phyloP scores from a whole-genome alignment of 2,329 filamentous ascomycete genomes.

The Decorospora gaudefroyi region DNA sequence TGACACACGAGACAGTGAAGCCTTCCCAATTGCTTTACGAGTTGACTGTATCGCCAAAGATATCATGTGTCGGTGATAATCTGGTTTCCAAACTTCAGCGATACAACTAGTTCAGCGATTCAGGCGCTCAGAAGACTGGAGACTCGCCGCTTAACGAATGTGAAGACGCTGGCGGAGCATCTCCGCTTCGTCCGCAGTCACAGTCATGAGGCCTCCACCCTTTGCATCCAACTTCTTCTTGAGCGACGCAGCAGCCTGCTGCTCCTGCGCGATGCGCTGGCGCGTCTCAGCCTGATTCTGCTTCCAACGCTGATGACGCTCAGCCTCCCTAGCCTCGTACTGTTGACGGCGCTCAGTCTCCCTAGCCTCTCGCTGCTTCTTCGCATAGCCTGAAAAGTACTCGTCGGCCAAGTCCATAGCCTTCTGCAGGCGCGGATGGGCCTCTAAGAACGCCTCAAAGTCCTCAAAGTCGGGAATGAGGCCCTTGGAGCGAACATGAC shows the following conservation, averaged over 20 bases:
- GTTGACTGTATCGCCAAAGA: too few relatives aligned
- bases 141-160: too few relatives aligned
- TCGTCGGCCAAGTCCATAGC: constrained; percentile 12
- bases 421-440: constrained; percentile 5
- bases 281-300: constrained; percentile 5
- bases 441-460: constrained; percentile 9
- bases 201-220: constrained; percentile 9
- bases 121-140: too few relatives aligned
- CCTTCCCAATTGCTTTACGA: too few relatives aligned
- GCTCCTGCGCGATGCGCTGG: constrained; percentile 2
- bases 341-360: constrained; percentile 4
- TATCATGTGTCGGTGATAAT: too few relatives aligned
- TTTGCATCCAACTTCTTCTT: constrained; percentile 11
- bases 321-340: background rate
- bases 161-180: constrained; percentile 6
- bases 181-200: constrained; percentile 10
- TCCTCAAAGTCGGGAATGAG: constrained; percentile 11
- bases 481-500: constrained; percentile 6
- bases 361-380: background rate
- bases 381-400: constrained; percentile 5
- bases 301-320: constrained; percentile 1
- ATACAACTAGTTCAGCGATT: too few relatives aligned
- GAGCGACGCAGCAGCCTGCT: constrained; percentile 1
- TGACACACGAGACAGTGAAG: too few relatives aligned
- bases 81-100: too few relatives aligned